Base-by-base conservation (phyloP, 1,284 basidiomycete species). In the Laetiporus sulphureus region DNA sequence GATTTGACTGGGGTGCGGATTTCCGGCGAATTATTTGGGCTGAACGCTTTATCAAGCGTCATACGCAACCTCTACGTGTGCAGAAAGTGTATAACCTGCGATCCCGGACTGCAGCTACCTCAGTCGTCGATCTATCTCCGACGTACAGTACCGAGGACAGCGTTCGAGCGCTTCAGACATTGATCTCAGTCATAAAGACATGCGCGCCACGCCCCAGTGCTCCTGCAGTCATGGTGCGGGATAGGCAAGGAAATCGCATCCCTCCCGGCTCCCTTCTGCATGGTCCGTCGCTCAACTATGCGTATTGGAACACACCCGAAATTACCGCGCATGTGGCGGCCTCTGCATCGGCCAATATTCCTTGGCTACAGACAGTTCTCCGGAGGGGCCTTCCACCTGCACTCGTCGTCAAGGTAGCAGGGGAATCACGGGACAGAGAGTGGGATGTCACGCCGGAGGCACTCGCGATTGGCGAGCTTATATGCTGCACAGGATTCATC, bases 111-210 rank as follows among this genome's bases (percentile, higher is more conserved):
- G 36, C 41, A 5, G 22, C 43, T 4, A 33, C 31, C 11, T 36
- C 49, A 18, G 5, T 49, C 5, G 34, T 38, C n/a, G 34, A 47
- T 19, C n/a, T n/a, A n/a, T n/a, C n/a, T n/a, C n/a, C n/a, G n/a
- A n/a, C n/a, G n/a, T n/a, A 40, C 18, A 42, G 45, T 16, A 18
- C 16, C 3, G 22, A 30, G 4, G n/a, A 16, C n/a, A 42, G 46
- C 32, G 7, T 42, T 10, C 32, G 38, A 2, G 49, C 43, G 3
- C n/a, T n/a, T n/a, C n/a, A n/a, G n/a, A 45, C 58, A 4, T 41
- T 68, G 15, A 48, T 61, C 3, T 46, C 52, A 34, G 55, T 59
- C 5, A 32, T 69, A 24, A 15, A 44, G 21, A 69, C 66, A 1
- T 43, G 51, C 41, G 31, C 42, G 1, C 29, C 66, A n/a, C n/a